Evolutionary conservation across 495 filamentous ascomycete genomes (phyloP).

Genomic region (Trichoderma virens): DNA sequence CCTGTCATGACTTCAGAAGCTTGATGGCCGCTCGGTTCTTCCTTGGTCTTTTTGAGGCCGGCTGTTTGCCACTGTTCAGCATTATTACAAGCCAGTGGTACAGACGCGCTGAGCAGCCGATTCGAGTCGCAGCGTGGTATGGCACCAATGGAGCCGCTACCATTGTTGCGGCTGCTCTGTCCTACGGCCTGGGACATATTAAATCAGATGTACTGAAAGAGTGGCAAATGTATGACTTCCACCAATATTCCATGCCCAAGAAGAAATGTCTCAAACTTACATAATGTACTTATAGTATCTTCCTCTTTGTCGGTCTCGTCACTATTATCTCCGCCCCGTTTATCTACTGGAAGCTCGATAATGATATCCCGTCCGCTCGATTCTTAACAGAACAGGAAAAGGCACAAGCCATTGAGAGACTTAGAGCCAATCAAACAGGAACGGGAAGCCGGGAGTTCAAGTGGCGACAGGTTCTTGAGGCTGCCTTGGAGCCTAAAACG

Average conservation of each 20-base stretch:
- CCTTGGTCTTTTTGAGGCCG: slow-evolving; percentile 55
- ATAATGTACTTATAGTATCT: slow-evolving; percentile 40
- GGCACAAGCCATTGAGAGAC: slow-evolving; percentile 33
- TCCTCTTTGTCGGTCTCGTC: slow-evolving; percentile 21
- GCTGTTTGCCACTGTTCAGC: slow-evolving; percentile 40
- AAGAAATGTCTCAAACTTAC: background rate
- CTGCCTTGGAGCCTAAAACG: slow-evolving; percentile 37
- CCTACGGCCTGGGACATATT: slow-evolving; percentile 53
- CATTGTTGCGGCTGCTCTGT: slow-evolving; percentile 55
- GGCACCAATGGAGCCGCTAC: slow-evolving; percentile 55
- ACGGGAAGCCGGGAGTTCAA: slow-evolving; percentile 46
- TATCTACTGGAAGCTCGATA: slow-evolving; percentile 46
- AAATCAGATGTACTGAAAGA: slow-evolving; percentile 38
- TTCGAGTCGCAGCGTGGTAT: slow-evolving; percentile 60
- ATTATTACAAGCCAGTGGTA: slow-evolving; percentile 53
- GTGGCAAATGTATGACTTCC: slow-evolving; percentile 51
- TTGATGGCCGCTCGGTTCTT: slow-evolving; percentile 51
- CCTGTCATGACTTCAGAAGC: slow-evolving; percentile 34
- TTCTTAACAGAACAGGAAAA: slow-evolving; percentile 47
- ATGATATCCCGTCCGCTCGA: slow-evolving; percentile 41
- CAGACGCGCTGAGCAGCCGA: slow-evolving; percentile 51
- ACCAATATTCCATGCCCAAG: background rate
- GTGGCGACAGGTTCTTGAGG: slow-evolving; percentile 34
- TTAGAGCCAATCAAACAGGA: slow-evolving; percentile 49
- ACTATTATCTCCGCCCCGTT: slow-evolving; percentile 45